A percentile compares a stretch with the other conserved stretches of the same genome.
phyloP scores from a whole-genome alignment of 176 grass and related monocot species.

The Triticum timopheevii region DNA sequence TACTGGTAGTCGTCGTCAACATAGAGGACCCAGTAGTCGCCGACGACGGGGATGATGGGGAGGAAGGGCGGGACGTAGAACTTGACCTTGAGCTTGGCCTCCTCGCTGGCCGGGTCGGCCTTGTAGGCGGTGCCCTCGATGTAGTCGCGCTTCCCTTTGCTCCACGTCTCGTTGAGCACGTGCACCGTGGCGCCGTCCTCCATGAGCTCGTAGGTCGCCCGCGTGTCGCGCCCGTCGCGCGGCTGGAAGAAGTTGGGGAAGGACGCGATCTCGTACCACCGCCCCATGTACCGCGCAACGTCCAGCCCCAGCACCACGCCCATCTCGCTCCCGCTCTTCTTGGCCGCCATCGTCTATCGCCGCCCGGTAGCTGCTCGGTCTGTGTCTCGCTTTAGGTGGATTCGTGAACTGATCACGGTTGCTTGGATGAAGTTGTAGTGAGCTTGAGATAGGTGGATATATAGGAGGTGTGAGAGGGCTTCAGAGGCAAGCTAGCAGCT shows the following conservation, averaged over 20 bases:
- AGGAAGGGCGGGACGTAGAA: constrained; percentile 93
- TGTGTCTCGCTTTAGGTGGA: neutral
- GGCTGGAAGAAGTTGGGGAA: constrained; percentile 76
- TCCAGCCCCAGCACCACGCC: constrained; percentile 66
- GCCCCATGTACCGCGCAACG: constrained; percentile 79
- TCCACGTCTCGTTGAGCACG: constrained; percentile 97
- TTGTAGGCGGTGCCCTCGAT: constrained; percentile 89
- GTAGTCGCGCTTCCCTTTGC: constrained; percentile 49
- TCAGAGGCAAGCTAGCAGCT: neutral
- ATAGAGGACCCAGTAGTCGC: constrained; percentile 92
- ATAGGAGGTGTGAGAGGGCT: constrained; percentile 8
- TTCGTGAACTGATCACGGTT: neutral
- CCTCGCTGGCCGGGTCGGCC: constrained; percentile 66
- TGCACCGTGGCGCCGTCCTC: constrained; percentile 71
- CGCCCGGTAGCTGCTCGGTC: neutral
- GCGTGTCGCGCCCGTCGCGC: constrained; percentile 64
- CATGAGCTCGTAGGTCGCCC: constrained; percentile 68
- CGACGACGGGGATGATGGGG: constrained; percentile 81
- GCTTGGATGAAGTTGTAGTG: neutral
- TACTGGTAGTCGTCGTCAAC: constrained; percentile 71
- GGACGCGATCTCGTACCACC: constrained; percentile 95
- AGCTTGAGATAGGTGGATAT: constrained; percentile 14
- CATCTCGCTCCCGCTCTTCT: constrained; percentile 59
- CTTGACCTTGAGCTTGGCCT: constrained; percentile 97
- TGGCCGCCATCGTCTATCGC: neutral